phyloP scores from a whole-genome alignment of 345 rosid species.

The Heritiera fomes region DNA sequence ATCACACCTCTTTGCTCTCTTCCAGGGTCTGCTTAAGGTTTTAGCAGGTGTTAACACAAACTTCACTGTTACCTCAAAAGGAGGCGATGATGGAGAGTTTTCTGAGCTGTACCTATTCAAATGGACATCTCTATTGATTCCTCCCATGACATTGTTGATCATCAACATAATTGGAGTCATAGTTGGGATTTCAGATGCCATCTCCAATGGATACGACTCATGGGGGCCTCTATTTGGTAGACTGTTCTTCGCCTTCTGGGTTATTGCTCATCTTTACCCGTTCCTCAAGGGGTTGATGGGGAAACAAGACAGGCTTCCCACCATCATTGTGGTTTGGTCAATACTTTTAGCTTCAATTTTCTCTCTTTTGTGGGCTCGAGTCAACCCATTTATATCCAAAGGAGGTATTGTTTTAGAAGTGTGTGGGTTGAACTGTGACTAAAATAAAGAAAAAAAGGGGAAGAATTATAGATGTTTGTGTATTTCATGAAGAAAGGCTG shows the following conservation, averaged over 20 bases:
- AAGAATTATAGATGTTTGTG: neutral
- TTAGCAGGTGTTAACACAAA: constrained; percentile 63
- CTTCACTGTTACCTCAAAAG: constrained; percentile 69
- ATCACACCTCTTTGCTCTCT: constrained; percentile 61
- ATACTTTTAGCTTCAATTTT: constrained; percentile 59
- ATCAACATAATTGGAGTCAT: constrained; percentile 59
- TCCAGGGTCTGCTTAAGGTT: constrained; percentile 77
- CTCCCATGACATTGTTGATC: constrained; percentile 57
- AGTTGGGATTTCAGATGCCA: constrained; percentile 62
- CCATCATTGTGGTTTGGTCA: constrained; percentile 63
- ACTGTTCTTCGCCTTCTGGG: constrained; percentile 64
- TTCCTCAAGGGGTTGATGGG: constrained; percentile 65
- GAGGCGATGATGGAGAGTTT: constrained; percentile 60
- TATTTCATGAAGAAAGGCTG: constrained; percentile 16
- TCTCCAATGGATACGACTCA: constrained; percentile 63
- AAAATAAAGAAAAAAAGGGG: neutral
- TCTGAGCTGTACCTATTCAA: constrained; percentile 66
- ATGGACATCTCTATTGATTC: constrained; percentile 63
- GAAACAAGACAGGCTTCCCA: constrained; percentile 61
- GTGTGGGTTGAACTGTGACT: constrained; percentile 57
- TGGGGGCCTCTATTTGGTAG: constrained; percentile 73
- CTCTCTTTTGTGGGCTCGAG: constrained; percentile 64
- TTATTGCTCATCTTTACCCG: constrained; percentile 62
- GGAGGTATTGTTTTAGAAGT: constrained; percentile 54
- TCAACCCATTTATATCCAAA: constrained; percentile 52